Evolutionary conservation across 805 yeast species (phyloP).

Genomic region (Lachancea mirantina): DNA sequence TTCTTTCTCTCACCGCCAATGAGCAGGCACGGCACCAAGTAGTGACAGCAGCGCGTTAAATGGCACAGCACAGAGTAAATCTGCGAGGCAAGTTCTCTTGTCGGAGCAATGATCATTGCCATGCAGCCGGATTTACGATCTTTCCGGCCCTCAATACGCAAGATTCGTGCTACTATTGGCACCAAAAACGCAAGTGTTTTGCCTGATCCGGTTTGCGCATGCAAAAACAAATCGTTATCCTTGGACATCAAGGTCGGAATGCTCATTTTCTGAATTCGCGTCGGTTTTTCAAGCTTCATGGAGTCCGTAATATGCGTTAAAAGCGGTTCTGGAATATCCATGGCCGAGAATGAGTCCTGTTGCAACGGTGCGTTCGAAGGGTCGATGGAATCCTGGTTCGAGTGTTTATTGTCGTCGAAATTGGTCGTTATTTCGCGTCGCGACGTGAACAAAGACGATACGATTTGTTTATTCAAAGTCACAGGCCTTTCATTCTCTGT

Average conservation of each 20-base stretch:
- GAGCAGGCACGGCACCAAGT: conserved; percentile 90
- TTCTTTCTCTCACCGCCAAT: conserved; percentile 98
- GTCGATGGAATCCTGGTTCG: conserved; percentile 27
- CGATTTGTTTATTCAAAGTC: conserved; percentile 55
- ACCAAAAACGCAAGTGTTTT: conserved; percentile 83
- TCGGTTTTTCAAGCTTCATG: conserved; percentile 59
- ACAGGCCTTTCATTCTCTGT: too few species aligned
- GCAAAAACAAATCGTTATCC: conserved; percentile 69
- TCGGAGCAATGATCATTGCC: conserved; percentile 85
- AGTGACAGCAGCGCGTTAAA: conserved; percentile 68
- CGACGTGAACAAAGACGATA: conserved; percentile 79
- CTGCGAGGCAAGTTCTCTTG: conserved; percentile 89
- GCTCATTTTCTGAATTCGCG: conserved; percentile 77
- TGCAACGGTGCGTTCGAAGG: conserved; percentile 84
- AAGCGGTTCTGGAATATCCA: conserved; percentile 57
- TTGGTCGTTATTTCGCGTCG: conserved; percentile 44
- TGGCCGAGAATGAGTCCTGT: conserved; percentile 56
- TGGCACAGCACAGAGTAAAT: conserved; percentile 74
- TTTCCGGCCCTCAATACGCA: conserved; percentile 43
- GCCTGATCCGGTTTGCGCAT: conserved; percentile 98
- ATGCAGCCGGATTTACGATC: conserved; percentile 73
- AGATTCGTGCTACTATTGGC: conserved; percentile 71
- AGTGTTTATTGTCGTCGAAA: conserved; percentile 33
- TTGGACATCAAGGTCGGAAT: conserved; percentile 51
- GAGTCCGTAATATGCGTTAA: conserved; percentile 48